Base-by-base conservation (phyloP, 768 basidiomycete genomes). In the Mycena epipterygia region DNA sequence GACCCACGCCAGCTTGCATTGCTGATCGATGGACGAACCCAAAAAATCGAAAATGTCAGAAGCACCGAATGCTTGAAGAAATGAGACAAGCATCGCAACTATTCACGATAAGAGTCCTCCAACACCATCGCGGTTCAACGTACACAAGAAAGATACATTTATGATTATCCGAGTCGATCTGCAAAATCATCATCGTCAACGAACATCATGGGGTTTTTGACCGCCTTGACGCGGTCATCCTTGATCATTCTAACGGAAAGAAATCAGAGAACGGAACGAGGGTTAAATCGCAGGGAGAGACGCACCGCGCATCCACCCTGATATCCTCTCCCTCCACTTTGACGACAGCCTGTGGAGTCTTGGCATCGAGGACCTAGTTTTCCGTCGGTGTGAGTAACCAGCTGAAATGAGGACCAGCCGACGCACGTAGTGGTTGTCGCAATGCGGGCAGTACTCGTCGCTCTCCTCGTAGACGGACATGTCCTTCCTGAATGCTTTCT, bases 391-490 rank as follows among this genome's bases (percentile, higher is more conserved):
- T 39, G 33, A 49, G 52, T 11, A 37, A 42, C 21, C 13, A 29
- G 42, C 12, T 19, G 48, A 12, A 12, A 25, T n/a, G 30, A 13
- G 13, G 35, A 27, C 42, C 19, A 29, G 23, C 25, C 9, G n/a
- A 85, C 93, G 75, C 78, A 97, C 98, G 79, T 97, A 99, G 78
- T 97, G 97, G 79, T 99, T 99, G 81, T 98, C 98, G 78, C 98
- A 98, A 81, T 98, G 93, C 0, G 97, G 98, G 79, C 98, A 99
- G 79, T 92, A 99, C 81, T 99, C 98, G 79, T 99, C 97, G 77
- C 95, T 96, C 79, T 99, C 97, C 75, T 99, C 97, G 76, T 95
- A 99, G 9, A 80, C 81, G 0, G 86, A 72, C 95, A 98, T 96
- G 81, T 98, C 96, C 84, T 99, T 99, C 73, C 97, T 84, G 78